Evolutionary conservation across 495 filamentous ascomycete species (phyloP), one percentile per base, ranked within the genome.

Genomic region (Penicillium cataractarum): DNA sequence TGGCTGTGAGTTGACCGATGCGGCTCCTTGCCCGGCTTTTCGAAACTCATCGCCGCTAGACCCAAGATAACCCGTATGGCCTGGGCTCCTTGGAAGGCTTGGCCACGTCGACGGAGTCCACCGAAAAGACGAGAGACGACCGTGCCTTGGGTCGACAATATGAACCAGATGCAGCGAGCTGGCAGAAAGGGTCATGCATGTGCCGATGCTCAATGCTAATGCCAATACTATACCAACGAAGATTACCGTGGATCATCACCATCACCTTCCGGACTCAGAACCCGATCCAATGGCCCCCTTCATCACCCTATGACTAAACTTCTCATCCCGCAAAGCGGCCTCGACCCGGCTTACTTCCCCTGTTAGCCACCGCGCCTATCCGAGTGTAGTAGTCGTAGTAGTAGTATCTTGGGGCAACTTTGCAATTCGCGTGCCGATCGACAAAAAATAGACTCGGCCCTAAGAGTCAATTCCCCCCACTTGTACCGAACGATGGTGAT

Each of bases 401-500:
- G n/a, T n/a, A n/a, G n/a, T n/a, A n/a, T n/a, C n/a, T n/a, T n/a
- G n/a, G n/a, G n/a, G n/a, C n/a, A n/a, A n/a, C n/a, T n/a, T n/a
- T n/a, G n/a, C 31, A 22, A 24, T 50, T 55, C 40, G 32, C 12
- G 13, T 61, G 66, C 55, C 58, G 59, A 65, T 65, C 66, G n/a
- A 56, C 26, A 39, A 37, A 55, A 27, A 58, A 35, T 64, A 64
- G 60, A 58, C 58, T 66, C 58, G 50, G 44, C 60, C 60, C 66
- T 65, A 66, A 31, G 50, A 58, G 54, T 48, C 57, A 61, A 56
- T 63, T 63, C 48, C 32, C 63, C 60, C 64, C 64, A 59, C 57
- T n/a, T 15, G 55, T 55, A 35, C 66, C 64, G 55, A 15, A 24
- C 15, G 24, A 42, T 61, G 32, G 26, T 26, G 32, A 52, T 52